phyloP scores from a whole-genome alignment of 2,329 filamentous ascomycete species.

The Thermothelomyces thermophilus region DNA sequence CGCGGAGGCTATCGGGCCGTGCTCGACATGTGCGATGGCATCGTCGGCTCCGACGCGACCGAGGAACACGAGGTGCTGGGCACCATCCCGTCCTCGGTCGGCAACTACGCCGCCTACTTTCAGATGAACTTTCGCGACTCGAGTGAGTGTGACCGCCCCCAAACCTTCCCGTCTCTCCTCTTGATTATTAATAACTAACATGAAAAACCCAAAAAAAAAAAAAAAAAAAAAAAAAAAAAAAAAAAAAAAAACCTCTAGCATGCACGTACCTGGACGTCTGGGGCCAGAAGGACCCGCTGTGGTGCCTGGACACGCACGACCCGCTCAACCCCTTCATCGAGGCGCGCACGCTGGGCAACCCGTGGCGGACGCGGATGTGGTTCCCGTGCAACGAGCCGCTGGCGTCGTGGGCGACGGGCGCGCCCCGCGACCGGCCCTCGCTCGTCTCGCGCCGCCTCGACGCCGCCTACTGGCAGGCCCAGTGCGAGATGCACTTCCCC shows the following conservation, averaged over 20 bases:
- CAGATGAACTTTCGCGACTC: constrained; percentile 19
- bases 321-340: constrained; percentile 19
- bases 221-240: too few relatives aligned
- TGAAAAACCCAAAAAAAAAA: too few relatives aligned
- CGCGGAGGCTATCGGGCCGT: constrained; percentile 18
- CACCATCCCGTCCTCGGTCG: constrained; percentile 15
- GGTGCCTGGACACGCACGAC: constrained; percentile 24
- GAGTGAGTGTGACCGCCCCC: constrained; percentile 7
- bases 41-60: constrained; percentile 6
- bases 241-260: too few relatives aligned
- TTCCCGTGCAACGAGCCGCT: constrained; percentile 23
- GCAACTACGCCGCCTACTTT: constrained; percentile 21
- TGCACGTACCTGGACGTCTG: constrained; percentile 23
- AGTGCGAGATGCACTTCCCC: constrained; percentile 24
- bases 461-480: constrained; percentile 19
- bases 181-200: too few relatives aligned
- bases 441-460: constrained; percentile 21
- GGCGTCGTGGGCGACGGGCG: constrained; percentile 21
- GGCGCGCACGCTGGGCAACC: constrained; percentile 22
- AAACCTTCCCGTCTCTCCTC: too few relatives aligned
- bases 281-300: constrained; percentile 23
- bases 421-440: constrained; percentile 13
- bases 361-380: constrained; percentile 23
- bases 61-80: constrained; percentile 14
- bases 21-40: constrained; percentile 18